Base-by-base conservation (phyloP, 177 flowering plant genomes). In the Vitis hybrid region DNA sequence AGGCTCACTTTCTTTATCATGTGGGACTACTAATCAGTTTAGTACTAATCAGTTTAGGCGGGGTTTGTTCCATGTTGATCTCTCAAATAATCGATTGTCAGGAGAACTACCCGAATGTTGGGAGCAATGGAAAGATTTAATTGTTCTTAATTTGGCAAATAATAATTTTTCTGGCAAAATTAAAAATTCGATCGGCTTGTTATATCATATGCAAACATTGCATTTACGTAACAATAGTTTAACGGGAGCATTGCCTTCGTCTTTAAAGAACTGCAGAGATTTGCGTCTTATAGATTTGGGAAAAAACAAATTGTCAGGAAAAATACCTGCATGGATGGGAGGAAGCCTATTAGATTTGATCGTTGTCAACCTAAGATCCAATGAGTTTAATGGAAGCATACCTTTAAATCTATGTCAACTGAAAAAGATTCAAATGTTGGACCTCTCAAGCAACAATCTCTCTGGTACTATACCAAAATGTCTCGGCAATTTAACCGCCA, bases 291-390 rank as follows among this genome's bases (percentile, higher is more conserved):
- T 76, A 0, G 75, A 76, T 52, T 26, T 79, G 6, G 5, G 40
- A 32, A 49, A 52, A 17, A 63, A 78, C 67, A 57, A 7, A 30
- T 14, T 69, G 11, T 57, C 64, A 23, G 71, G 72, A n/a, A 10
- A 65, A 74, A 52, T 32, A 3, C 0, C 78, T 76, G 10, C 61
- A 18, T 74, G 81, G 78, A 26, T 78, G 0, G 75, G 75, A 30
- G 71, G 48, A 14, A 62, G 17, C 0, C 21, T 73, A 17, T 0
- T 10, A 15, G 4, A 32, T 30, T 19, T 77, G 52, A 5, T 15
- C 8, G 55, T 74, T 51, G 72, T 77, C 1, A 34, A 10, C 32
- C 13, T 77, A 1, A 34, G 69, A 18, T 23, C 63, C 1, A 77
- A 77, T 59, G 3, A 15, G 0, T 69, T 77, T 17, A 32, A 10